These are phyloP conservation scores for Exutisphaerella laricina DNA, from an alignment of 2,329 filamentous ascomycete species.

Conservation along the genomic window DNA sequence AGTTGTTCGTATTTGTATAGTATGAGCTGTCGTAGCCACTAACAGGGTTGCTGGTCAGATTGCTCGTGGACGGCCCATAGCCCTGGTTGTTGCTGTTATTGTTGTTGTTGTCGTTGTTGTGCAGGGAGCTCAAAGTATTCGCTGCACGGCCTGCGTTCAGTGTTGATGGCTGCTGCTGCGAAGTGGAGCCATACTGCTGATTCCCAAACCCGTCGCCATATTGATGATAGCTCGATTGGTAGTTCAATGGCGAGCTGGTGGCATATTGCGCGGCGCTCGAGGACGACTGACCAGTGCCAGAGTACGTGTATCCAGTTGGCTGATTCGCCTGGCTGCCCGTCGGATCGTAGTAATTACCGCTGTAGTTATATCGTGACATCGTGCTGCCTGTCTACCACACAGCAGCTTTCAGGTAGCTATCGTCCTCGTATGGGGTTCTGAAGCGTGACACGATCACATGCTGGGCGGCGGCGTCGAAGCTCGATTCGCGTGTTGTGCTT, in stretches of 20 bases:
- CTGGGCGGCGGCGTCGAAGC: not conserved
- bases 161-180: slow-evolving; percentile 12
- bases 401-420: not conserved
- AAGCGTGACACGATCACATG: not conserved
- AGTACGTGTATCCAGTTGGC: slow-evolving; percentile 21
- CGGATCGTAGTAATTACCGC: slow-evolving; percentile 29
- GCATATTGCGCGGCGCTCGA: slow-evolving; percentile 14
- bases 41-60: slow-evolving; percentile 9
- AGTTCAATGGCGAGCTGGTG: slow-evolving; percentile 14
- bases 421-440: not conserved
- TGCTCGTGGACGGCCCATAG: slow-evolving; percentile 18
- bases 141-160: slow-evolving; percentile 18
- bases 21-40: slow-evolving; percentile 20
- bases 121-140: slow-evolving; percentile 24
- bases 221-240: slow-evolving; percentile 14
- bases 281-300: slow-evolving; percentile 11
- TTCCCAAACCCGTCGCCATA: slow-evolving; percentile 17
- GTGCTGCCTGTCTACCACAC: slow-evolving; percentile 4
- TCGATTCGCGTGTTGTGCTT: no score
- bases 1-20: slow-evolving; percentile 7
- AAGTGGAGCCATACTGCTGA: slow-evolving; percentile 20
- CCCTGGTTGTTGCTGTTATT: slow-evolving; percentile 14
- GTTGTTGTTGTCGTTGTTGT: no score
- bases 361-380: slow-evolving; percentile 30
- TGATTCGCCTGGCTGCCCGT: slow-evolving; percentile 29